Evolutionary conservation across 306 rosid species (phyloP).

Genomic region (Rubus parviflorus): DNA sequence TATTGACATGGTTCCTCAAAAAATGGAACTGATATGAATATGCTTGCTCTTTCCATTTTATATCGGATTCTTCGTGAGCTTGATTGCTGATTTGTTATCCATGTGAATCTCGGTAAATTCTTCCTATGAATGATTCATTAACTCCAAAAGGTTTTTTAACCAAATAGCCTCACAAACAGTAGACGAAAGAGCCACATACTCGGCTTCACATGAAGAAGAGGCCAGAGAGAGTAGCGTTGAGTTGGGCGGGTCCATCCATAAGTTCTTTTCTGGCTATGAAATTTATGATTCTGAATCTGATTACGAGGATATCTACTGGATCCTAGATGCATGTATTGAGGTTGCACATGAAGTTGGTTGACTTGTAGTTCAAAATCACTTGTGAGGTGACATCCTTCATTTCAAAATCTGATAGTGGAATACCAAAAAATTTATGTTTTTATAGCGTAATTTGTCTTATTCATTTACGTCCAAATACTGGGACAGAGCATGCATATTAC

Average conservation of each 20-base stretch:
- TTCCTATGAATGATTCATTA: background rate
- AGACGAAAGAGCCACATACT: background rate
- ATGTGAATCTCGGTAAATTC: no score
- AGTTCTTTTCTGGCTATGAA: constrained; percentile 71
- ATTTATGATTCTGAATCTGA: constrained; percentile 43
- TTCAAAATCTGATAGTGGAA: constrained; percentile 22
- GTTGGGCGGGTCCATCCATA: constrained; percentile 57
- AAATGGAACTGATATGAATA: background rate
- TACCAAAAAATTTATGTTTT: background rate
- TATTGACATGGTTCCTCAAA: background rate
- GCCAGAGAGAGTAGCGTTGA: constrained; percentile 80
- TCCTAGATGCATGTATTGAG: constrained; percentile 66
- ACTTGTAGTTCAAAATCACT: constrained; percentile 22
- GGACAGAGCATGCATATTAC: background rate
- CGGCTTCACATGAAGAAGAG: constrained; percentile 23
- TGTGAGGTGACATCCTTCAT: constrained; percentile 3
- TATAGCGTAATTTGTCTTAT: background rate
- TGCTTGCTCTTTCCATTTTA: background rate
- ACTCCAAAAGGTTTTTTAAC: background rate
- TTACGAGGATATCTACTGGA: constrained; percentile 34
- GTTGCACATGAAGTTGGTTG: constrained; percentile 62
- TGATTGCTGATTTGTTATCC: background rate
- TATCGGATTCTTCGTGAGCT: background rate
- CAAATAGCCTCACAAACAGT: background rate
- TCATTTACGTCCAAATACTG: background rate